Base-by-base conservation (phyloP, 78 protist species). In the Ministeria vibrans region DNA sequence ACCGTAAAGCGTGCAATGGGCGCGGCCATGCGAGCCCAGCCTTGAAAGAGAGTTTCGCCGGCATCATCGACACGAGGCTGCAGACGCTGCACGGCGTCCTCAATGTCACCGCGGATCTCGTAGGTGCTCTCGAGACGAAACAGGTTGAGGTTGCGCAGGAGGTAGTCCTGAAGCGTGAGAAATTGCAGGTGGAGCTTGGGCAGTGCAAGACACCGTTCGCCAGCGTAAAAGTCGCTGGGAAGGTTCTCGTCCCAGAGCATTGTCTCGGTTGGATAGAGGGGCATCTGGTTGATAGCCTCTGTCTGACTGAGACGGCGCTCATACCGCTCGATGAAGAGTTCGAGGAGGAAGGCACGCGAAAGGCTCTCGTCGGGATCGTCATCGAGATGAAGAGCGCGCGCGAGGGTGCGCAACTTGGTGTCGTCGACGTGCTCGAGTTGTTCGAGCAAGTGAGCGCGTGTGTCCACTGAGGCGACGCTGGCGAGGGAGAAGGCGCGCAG, bases 131-230 rank as follows among this genome's bases (percentile, higher is more conserved):
- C 97, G 32, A 91, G 83, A 43, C 88, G 88, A 84, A 86, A 89
- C 44, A 96, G 90, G 27, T 73, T 81, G 82, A 90, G 87, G 79
- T 93, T 93, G 59, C 99, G 88, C 43, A 88, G 90, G 39, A 96
- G 87, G 79, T 96, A 96, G 83, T 96, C 99, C 55, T 87, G 76
- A 66, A 93, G 53, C 46, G 97, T 91, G 32, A 96, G 92, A 77
- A 88, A 96, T 84, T 96, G 99, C 84, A 96, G 77, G 75, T 90
- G 86, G 38, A 95, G 86, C 75, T 91, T 91, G 22, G 98, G 98
- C 38, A 93, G 83, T 45, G 98, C 88, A 32, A 92, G 81, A 36
- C 85, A 43, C 22, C 61, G 55, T 25, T 79, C 86, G 6, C 83
- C 86, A 28, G 70, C 22, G 63, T 41, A 83, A 78, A 64, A 32